phyloP scores from a whole-genome alignment of 2,329 filamentous ascomycete species.

The Fusarium veterinarium region DNA sequence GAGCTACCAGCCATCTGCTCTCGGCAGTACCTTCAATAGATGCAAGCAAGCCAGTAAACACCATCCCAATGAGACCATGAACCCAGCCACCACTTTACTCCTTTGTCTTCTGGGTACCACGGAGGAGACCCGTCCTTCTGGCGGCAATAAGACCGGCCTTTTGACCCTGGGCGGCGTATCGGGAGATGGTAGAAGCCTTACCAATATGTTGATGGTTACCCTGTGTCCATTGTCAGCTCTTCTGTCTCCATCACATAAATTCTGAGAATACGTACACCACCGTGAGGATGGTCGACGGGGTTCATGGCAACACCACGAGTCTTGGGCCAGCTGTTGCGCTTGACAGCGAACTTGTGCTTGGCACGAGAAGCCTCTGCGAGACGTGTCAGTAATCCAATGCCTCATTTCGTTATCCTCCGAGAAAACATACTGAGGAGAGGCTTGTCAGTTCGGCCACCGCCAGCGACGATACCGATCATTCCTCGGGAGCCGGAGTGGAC shows the following conservation, averaged over 20 bases:
- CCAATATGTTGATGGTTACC: constrained; percentile 99
- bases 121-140: constrained; percentile 98
- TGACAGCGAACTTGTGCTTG: constrained; percentile 99
- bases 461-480: constrained; percentile 99
- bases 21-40: constrained; percentile 65
- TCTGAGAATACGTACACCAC: constrained; percentile 72
- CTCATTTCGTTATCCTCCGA: not conserved
- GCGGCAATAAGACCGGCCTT: constrained; percentile 99
- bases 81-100: constrained; percentile 72
- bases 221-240: constrained; percentile 61
- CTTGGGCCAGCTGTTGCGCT: constrained; percentile 99
- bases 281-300: constrained; percentile 98
- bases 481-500: constrained; percentile 91
- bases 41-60: constrained; percentile 73
- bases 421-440: constrained; percentile 84
- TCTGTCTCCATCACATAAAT: constrained; percentile 11
- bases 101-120: constrained; percentile 99
- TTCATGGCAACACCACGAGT: constrained; percentile 99
- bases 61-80: constrained; percentile 71
- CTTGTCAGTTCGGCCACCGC: constrained; percentile 99
- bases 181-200: constrained; percentile 99
- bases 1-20: constrained; percentile 61
- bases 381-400: constrained; percentile 53
- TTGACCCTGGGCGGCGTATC: constrained; percentile 97
- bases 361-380: constrained; percentile 92